Evolutionary conservation across 805 yeast species (phyloP), one percentile per base, ranked within the genome.

Genomic region (Pichia occidentalis): DNA sequence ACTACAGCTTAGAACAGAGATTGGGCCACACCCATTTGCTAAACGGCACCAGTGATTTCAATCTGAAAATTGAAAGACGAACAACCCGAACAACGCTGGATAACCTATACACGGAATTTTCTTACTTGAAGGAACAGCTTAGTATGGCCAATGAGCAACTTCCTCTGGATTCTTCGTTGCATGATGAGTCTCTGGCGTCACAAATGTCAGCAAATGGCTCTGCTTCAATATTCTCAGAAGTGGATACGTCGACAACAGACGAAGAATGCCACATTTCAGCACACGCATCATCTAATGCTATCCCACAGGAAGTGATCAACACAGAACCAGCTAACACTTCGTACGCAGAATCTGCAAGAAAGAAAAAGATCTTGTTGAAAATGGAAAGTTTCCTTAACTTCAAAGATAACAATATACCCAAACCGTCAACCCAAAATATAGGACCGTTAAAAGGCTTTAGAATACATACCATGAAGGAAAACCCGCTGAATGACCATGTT

Each of bases 1-100:
- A 29, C 26, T 6, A 16, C 28, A 7, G 7, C 11, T 4, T 27
- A 4, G 10, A 7, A 20, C 17, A 7, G 6, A 27, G 5, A 27
- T 7, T n/a, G 9, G 10, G 9, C 7, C 14, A n/a, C 5, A n/a
- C 22, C 4, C 10, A 31, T n/a, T 14, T 12, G 6, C 26, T 2
- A 18, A 25, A 4, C 16, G 16, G 16, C 20, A 16, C n/a, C 13
- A 34, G 12, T 14, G 37, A 34, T 11, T 34, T 32, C 9, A 29
- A 24, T 22, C 51, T 53, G n/a, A 63, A 59, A 28, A 47, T 67
- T 22, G 65, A 67, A 39, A 64, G 69, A 69, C 58, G 63, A 53
- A 65, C 71, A 4, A 61, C 67, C 0, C 69, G 66, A 36, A 68
- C 72, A 2, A 69, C 73, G 3, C 50, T 67, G 30, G 71, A 68